phyloP scores from a whole-genome alignment of 2,329 filamentous ascomycete genomes.

The Pseudopyrenochaeta lycopersici region DNA sequence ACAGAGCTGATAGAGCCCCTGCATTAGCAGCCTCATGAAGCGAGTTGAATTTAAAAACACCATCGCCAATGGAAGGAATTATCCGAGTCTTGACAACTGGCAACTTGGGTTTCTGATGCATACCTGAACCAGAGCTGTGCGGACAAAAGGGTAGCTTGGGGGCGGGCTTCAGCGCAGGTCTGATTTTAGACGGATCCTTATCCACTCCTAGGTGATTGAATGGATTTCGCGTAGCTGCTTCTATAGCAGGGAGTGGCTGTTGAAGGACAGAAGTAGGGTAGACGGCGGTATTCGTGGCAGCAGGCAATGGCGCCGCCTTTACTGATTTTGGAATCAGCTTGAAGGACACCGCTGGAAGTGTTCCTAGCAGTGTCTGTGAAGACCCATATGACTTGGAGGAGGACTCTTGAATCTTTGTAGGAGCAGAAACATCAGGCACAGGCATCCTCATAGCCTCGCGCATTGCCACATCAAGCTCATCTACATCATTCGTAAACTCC shows the following conservation, averaged over 20 bases:
- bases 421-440: too few relatives aligned
- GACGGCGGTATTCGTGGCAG: neutral
- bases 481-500: neutral
- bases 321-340: too few relatives aligned
- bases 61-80: neutral
- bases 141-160: neutral
- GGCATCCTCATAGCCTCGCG: too few relatives aligned
- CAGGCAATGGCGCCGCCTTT: neutral
- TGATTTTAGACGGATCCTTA: neutral
- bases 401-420: too few relatives aligned
- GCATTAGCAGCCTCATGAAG: neutral
- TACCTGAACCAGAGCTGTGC: neutral
- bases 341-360: too few relatives aligned
- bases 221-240: neutral
- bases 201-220: neutral
- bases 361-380: too few relatives aligned
- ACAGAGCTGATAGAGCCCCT: neutral
- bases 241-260: neutral
- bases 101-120: neutral
- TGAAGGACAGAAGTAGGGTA: neutral
- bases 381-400: too few relatives aligned
- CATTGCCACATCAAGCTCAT: too few relatives aligned
- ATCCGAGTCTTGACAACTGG: neutral
- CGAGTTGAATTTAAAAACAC: neutral
- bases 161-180: neutral